Evolutionary conservation across 768 basidiomycete genomes (phyloP), one percentile per base, ranked within the genome.

Genomic region (Xerocomellus intermedius): DNA sequence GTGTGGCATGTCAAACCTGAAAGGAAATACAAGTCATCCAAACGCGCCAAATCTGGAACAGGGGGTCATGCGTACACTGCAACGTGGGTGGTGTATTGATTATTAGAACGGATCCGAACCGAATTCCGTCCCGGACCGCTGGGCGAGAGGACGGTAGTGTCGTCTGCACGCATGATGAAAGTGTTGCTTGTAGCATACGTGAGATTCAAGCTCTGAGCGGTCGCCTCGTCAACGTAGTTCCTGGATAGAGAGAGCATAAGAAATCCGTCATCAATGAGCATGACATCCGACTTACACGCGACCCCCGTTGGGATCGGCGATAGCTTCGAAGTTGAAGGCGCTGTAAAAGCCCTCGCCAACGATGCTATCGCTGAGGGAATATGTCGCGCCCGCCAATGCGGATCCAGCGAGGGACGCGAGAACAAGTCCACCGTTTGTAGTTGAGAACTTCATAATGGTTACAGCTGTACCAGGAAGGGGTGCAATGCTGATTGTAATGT

Each of bases 121-220:
- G 74, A 75, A 51, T 76, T 69, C 19, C 75, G 64, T 39, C 74
- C 74, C 1, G 69, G 66, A 8, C 66, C 64, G 19, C 22, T 64
- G 7, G 70, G 2, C 3, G 62, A 48, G 39, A 76, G 65, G 8
- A 64, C 55, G 8, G 68, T 67, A 0, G 66, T 73, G 50, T 73
- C 63, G 42, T 75, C 75, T n/a, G 73, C 72, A 5, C 74, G 74
- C 62, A 75, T 61, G 37, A 74, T 60, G 50, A 75, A 73, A 4
- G 63, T 69, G 37, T 69, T 19, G 8, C 52, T 47, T 2, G 63
- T 59, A 5, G 63, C 64, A 42, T 65, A 70, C 1, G 68, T 68
- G 48, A 75, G 63, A 45, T 67, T 65, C 28, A 67, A 53, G 4
- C 30, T 56, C 39, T 61, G 61, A 36, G 74, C 72, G 2, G 62